phyloP scores from a whole-genome alignment of 768 basidiomycete species.

The Dioszegia aurantiaca region DNA sequence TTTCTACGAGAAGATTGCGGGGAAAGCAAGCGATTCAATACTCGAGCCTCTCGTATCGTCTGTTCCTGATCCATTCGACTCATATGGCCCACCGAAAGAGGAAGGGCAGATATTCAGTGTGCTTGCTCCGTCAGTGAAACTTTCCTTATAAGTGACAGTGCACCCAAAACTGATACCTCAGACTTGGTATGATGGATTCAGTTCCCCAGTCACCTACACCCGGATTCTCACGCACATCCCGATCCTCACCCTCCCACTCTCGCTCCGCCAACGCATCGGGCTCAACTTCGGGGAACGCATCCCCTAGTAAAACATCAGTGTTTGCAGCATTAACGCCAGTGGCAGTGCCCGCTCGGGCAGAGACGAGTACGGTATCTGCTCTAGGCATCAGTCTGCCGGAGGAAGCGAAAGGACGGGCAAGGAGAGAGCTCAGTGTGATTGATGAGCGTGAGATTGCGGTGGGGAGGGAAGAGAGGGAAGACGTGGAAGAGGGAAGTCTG shows the following conservation, averaged over 20 bases:
- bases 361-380: slow-evolving; percentile 31
- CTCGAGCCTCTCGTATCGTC: slow-evolving; percentile 87
- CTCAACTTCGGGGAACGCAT: slow-evolving; percentile 22
- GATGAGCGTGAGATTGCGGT: slow-evolving; percentile 14
- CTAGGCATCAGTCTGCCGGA: slow-evolving; percentile 32
- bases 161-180: neutral
- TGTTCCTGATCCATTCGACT: slow-evolving; percentile 87
- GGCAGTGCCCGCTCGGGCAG: slow-evolving; percentile 25
- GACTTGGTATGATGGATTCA: slow-evolving; percentile 17
- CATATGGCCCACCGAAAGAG: slow-evolving; percentile 80
- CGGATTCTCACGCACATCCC: slow-evolving; percentile 17
- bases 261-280: slow-evolving; percentile 9
- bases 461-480: neutral
- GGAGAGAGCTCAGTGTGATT: slow-evolving; percentile 49
- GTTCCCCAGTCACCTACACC: slow-evolving; percentile 17
- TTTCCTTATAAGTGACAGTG: too few relatives aligned
- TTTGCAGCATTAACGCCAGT: slow-evolving; percentile 17
- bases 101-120: slow-evolving; percentile 93
- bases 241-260: slow-evolving; percentile 27
- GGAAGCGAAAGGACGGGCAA: slow-evolving; percentile 32
- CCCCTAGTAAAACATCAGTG: slow-evolving; percentile 21
- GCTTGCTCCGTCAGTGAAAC: slow-evolving; percentile 66
- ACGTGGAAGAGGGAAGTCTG: neutral
- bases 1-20: slow-evolving; percentile 65
- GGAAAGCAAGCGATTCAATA: slow-evolving; percentile 66